Evolutionary conservation across 768 basidiomycete species (phyloP), one percentile per base, ranked within the genome.

Genomic region (Amanita muscaria): DNA sequence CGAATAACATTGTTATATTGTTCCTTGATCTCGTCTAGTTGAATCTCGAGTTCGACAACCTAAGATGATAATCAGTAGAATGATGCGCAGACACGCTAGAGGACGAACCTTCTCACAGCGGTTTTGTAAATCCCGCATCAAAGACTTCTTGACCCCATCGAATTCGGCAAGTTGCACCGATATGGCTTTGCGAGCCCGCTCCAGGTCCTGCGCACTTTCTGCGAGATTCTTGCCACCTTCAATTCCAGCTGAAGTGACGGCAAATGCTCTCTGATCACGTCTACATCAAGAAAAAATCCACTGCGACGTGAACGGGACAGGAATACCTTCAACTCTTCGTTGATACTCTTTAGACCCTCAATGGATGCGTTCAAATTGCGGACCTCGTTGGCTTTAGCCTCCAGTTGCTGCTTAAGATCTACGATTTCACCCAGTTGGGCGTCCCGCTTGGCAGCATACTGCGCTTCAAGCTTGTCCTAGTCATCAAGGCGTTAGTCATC

Each of bases 1-100:
- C 90, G 85, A 56, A 96, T 92, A 48, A 98, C 90, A 59, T 93
- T 94, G 69, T 92, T 94, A 66, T 99, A 99, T 59, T 98, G 93
- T 65, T 99, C 96, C 63, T 88, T 89, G 63, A 96, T 91, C 61
- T 99, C 96, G 57, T 98, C 96, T 25, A 99, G 71, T 61, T 97
- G 93, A 52, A 99, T 98, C 64, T 99, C 96, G 22, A 99, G 80
- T 65, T 98, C 96, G 42, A 99, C 94, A 32, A 99, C 96, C 93
- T 96, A 50, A 36, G 14, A 7, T 18, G 24, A 48, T 47, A 32
- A 38, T 66, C 27, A 38, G 42, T 38, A 47, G 41, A 37, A 19
- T 64, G 19, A 22, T 14, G 33, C 29, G 37, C 8, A 49, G 24
- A 31, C 32, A 24, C 47, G 41, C 35, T 40, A 49, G 25, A 31